Evolutionary conservation across 164 flowering plant genomes (phyloP).

Genomic region (Stephania cephalantha): DNA sequence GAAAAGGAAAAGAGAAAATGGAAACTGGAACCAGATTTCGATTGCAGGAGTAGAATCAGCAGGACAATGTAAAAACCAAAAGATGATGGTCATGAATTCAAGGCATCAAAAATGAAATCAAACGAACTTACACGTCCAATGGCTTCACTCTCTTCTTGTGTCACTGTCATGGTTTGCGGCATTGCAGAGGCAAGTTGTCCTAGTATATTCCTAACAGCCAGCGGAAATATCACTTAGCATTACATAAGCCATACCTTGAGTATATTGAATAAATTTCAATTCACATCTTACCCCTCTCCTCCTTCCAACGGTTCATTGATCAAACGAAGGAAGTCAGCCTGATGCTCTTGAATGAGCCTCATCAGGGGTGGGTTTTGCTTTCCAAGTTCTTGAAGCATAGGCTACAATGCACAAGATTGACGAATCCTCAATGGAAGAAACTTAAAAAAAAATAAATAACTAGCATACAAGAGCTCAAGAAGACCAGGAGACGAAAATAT

Average conservation of each 20-base stretch:
- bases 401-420: slow-evolving; percentile 27
- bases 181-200: slow-evolving; percentile 51
- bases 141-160: slow-evolving; percentile 89
- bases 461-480: neutral
- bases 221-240: slow-evolving; percentile 4
- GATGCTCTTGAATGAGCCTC: slow-evolving; percentile 77
- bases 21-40: too few species aligned
- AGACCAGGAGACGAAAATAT: neutral
- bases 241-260: neutral
- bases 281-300: slow-evolving; percentile 41
- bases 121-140: slow-evolving; percentile 66
- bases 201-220: slow-evolving; percentile 30
- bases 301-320: slow-evolving; percentile 78
- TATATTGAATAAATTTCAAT: too few species aligned
- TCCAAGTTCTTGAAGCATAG: slow-evolving; percentile 80
- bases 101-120: neutral
- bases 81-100: neutral
- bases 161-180: slow-evolving; percentile 79
- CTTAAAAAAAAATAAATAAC: neutral
- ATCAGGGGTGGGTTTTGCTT: slow-evolving; percentile 77
- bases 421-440: neutral
- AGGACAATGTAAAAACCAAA: too few species aligned
- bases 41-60: neutral
- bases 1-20: too few species aligned
- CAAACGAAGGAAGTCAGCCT: slow-evolving; percentile 65